These are phyloP conservation scores for Cyamopsis tetragonoloba DNA, from an alignment of 306 rosid species.

Conservation along the genomic window DNA sequence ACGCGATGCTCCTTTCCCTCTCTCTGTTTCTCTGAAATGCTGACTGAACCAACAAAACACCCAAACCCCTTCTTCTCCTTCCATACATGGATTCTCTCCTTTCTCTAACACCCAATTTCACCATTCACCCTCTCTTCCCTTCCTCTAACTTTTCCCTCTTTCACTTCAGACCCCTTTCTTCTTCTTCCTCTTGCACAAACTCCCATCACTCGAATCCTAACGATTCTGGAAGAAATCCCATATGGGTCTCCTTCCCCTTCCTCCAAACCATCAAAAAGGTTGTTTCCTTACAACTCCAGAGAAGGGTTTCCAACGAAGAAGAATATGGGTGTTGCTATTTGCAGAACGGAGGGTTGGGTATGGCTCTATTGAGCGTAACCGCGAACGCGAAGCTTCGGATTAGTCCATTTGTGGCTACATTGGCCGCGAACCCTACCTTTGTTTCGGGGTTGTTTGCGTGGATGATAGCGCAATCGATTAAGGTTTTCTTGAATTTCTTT, in stretches of 20 bases:
- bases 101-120: constrained; percentile 24
- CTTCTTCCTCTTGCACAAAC: constrained; percentile 6
- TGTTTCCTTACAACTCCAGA: constrained; percentile 29
- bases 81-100: constrained; percentile 63
- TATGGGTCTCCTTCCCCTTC: constrained; percentile 29
- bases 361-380: constrained; percentile 63
- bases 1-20: not conserved
- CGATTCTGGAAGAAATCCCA: constrained; percentile 19
- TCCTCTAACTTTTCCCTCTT: constrained; percentile 21
- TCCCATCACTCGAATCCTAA: constrained; percentile 16
- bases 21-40: constrained; percentile 42
- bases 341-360: constrained; percentile 60
- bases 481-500: constrained; percentile 63
- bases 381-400: constrained; percentile 56
- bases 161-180: constrained; percentile 5
- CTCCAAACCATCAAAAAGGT: constrained; percentile 31
- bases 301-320: constrained; percentile 19
- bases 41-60: constrained; percentile 33
- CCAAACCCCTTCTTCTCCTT: not conserved
- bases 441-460: constrained; percentile 70
- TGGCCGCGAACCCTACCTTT: constrained; percentile 82
- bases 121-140: not conserved
- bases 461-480: constrained; percentile 57
- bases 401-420: constrained; percentile 71
- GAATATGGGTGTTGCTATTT: constrained; percentile 16